phyloP scores from a whole-genome alignment of 371 early-diverging fungal genomes.

The Haplosporangium sp. region DNA sequence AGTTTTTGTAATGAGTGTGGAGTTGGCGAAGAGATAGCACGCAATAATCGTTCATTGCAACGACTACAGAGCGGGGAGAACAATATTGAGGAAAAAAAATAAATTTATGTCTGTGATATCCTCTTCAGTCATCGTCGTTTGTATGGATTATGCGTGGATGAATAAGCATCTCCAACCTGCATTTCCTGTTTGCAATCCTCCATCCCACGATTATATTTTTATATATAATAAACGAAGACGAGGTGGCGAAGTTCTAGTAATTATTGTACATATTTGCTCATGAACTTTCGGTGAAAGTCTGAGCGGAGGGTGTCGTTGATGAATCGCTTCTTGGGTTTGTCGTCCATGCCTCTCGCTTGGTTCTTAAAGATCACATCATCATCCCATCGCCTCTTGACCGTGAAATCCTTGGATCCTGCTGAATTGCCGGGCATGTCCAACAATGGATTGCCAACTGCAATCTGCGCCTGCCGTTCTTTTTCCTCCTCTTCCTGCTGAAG shows the following conservation, averaged over 20 bases:
- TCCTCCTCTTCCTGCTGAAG: slow-evolving; percentile 67
- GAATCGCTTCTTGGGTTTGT: slow-evolving; percentile 91
- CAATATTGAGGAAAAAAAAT: too few relatives aligned
- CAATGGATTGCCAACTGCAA: slow-evolving; percentile 87
- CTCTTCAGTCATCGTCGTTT: too few relatives aligned
- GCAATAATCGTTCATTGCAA: slow-evolving; percentile 10
- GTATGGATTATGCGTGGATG: too few relatives aligned
- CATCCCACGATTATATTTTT: too few relatives aligned
- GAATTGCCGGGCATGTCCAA: slow-evolving; percentile 46
- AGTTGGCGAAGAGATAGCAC: not conserved
- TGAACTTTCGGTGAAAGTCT: slow-evolving; percentile 96
- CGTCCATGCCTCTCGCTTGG: slow-evolving; percentile 89
- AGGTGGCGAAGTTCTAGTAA: too few relatives aligned
- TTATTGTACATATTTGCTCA: slow-evolving; percentile 88
- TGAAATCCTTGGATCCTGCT: slow-evolving; percentile 75
- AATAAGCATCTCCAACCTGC: too few relatives aligned
- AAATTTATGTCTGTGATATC: too few relatives aligned
- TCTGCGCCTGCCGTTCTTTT: slow-evolving; percentile 67
- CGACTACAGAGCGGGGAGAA: slow-evolving; percentile 11
- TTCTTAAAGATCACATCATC: slow-evolving; percentile 98
- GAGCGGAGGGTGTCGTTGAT: slow-evolving; percentile 95
- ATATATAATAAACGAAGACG: too few relatives aligned
- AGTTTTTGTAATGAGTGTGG: slow-evolving; percentile 1
- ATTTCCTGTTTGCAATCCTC: too few relatives aligned
- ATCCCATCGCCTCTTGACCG: slow-evolving; percentile 95